These are phyloP conservation scores for Rhodotorula mucilaginosa DNA, from an alignment of 1,284 basidiomycete genomes.

Conservation along the genomic window DNA sequence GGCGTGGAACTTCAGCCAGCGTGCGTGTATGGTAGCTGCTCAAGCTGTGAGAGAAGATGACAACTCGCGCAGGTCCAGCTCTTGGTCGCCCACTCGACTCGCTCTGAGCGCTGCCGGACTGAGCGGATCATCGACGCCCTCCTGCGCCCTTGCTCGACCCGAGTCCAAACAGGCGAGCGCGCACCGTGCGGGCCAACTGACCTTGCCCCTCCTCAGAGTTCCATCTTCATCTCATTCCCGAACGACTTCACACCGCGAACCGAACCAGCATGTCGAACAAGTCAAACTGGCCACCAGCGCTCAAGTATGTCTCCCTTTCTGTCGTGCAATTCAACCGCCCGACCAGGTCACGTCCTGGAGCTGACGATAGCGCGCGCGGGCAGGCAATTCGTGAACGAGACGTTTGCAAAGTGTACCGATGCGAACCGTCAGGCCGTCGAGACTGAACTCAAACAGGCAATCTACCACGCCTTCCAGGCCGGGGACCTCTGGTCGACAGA, in stretches of 20 bases:
- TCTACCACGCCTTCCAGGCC: conserved; percentile 49
- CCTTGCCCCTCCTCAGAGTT: background rate
- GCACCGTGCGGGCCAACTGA: background rate
- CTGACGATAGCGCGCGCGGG: background rate
- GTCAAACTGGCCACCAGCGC: conserved; percentile 34
- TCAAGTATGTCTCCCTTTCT: conserved; percentile 23
- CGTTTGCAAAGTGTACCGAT: conserved; percentile 48
- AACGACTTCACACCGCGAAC: background rate
- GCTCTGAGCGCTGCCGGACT: too few species aligned
- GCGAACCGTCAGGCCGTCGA: conserved; percentile 50
- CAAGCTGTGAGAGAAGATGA: too few species aligned
- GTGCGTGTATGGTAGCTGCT: too few species aligned
- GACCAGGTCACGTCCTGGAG: background rate
- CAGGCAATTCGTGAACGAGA: conserved; percentile 46
- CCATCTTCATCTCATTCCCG: too few species aligned
- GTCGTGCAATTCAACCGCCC: rapidly evolving
- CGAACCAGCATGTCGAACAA: background rate
- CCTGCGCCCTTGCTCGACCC: too few species aligned
- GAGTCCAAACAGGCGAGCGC: background rate
- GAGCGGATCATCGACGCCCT: too few species aligned
- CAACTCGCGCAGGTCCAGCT: too few species aligned
- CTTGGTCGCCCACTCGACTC: too few species aligned
- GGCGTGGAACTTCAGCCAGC: too few species aligned
- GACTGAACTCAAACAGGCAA: conserved; percentile 50
- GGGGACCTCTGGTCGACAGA: conserved; percentile 81